Base-by-base conservation (phyloP, 2,329 filamentous ascomycete genomes). In the Cucurbitaria berberidis region DNA sequence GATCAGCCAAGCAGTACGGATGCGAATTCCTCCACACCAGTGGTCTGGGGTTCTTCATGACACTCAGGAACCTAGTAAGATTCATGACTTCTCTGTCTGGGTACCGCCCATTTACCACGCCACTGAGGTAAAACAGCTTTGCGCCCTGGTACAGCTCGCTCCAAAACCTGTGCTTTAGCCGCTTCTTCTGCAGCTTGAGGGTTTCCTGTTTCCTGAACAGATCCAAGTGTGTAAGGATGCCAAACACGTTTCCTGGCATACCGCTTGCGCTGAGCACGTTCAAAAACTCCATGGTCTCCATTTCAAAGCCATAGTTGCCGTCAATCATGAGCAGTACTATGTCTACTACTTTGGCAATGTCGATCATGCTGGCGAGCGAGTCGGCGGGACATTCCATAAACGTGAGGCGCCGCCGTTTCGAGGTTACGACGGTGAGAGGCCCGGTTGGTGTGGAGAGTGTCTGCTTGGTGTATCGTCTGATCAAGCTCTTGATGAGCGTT, bases 251-350 rank as follows among this genome's bases (percentile, higher is more conserved):
- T 61, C 95, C 93, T 0, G 96, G 95, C 93, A 99, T 98, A 75
- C 95, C 95, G 26, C 90, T 96, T 2, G 91, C 86, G n/a, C 90
- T 89, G 45, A 99, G 81, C 16, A 97, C 88, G 66, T 97, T 98
- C 70, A 99, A 80, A 57, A 99, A 99, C 77, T 99, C 95, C 95
- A 99, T 99, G 0, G 95, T 99, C 82, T 99, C 95, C 95, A 99
- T 99, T 78, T 99, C 95, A 72, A 99, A 99, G 13, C 95, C 96
- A 69, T 90, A 99, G 77, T 98, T 98, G 50, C 95, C 96, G 72
- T 99, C 95, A 66, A 99, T 99, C 90, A 99, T 95, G 51, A 99
- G 84, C 44, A 99, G 82, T 5, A 98, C 91, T 67, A 99, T 97
- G 74, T 99, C 95, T 16, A 96, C 95, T 38, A 99, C 90, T 77